Evolutionary conservation across 2,329 filamentous ascomycete genomes (phyloP).

Genomic region (Talaromyces sp.): DNA sequence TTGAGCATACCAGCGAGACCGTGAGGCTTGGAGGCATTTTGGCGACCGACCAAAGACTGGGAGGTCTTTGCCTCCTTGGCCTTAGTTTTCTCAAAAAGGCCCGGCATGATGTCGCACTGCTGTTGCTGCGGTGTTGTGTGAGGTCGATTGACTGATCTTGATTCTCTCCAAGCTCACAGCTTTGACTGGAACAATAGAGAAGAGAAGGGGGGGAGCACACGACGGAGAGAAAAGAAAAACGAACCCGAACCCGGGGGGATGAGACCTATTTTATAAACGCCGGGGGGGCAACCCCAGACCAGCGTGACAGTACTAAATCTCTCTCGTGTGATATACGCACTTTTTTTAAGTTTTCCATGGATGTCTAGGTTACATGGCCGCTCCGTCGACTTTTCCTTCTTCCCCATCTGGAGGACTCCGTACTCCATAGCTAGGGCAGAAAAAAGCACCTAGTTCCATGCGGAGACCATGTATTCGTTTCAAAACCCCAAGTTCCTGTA

Average conservation of each 20-base stretch:
- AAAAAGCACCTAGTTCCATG: slow-evolving; percentile 4
- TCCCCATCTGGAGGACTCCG: slow-evolving; percentile 15
- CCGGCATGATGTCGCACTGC: slow-evolving; percentile 1
- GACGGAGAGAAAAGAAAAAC: not conserved
- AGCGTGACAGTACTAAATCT: not conserved
- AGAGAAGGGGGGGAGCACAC: slow-evolving; percentile 5
- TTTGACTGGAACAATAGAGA: not conserved
- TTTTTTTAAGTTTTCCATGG: slow-evolving; percentile 1
- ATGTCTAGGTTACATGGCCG: slow-evolving; percentile 12
- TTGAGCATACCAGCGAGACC: slow-evolving; percentile 39
- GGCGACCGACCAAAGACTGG: slow-evolving; percentile 39
- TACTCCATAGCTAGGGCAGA: slow-evolving; percentile 4
- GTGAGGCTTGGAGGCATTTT: slow-evolving; percentile 38
- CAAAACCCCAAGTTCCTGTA: slow-evolving; percentile 9
- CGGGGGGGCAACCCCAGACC: slow-evolving; percentile 5
- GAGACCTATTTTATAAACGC: slow-evolving; percentile 10
- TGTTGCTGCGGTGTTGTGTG: slow-evolving; percentile 7
- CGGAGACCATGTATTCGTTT: slow-evolving; percentile 8
- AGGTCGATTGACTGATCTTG: slow-evolving; percentile 5
- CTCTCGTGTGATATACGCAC: not conserved
- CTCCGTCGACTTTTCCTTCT: not conserved
- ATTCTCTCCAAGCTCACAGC: slow-evolving; percentile 12
- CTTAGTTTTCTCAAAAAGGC: not conserved
- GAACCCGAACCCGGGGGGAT: slow-evolving; percentile 7
- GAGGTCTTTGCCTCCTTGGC: slow-evolving; percentile 21